A percentile compares a stretch with the other conserved stretches of the same genome.
Evolutionary conservation across 768 basidiomycete genomes (phyloP).

Genomic region (Phlegmacium glaucopus): DNA sequence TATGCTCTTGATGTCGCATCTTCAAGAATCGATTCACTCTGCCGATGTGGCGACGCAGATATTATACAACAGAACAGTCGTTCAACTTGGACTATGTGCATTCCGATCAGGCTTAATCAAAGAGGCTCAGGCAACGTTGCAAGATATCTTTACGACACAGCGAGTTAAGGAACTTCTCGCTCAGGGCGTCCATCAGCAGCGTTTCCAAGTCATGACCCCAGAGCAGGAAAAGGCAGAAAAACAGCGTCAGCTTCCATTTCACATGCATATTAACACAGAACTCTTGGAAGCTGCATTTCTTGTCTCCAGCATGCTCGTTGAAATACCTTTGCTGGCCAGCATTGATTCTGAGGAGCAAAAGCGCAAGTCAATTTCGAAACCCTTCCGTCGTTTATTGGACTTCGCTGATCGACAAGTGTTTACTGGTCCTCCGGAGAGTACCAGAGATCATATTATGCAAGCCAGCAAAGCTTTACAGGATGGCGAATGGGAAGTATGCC

Average conservation of each 20-base stretch:
- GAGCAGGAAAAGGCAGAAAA: conserved; percentile 98
- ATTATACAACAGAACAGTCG: conserved; percentile 95
- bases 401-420: conserved; percentile 98
- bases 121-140: conserved; percentile 88
- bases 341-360: conserved; percentile 93
- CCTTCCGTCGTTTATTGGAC: conserved; percentile 92
- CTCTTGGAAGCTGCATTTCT: conserved; percentile 96
- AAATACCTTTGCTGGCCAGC: conserved; percentile 92
- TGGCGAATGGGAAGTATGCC: conserved; percentile 96
- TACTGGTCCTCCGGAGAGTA: conserved; percentile 97
- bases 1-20: conserved; percentile 98
- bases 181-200: conserved; percentile 92
- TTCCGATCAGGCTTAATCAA: conserved; percentile 94
- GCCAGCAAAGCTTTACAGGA: conserved; percentile 95
- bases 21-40: conserved; percentile 94
- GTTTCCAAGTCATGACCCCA: conserved; percentile 81
- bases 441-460: conserved; percentile 98
- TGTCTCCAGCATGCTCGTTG: conserved; percentile 97
- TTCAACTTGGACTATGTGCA: conserved; percentile 95
- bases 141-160: conserved; percentile 95
- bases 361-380: conserved; percentile 92
- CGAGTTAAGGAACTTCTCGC: conserved; percentile 96
- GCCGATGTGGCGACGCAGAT: conserved; percentile 98
- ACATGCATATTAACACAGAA: conserved; percentile 99
- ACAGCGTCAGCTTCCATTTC: conserved; percentile 95